phyloP scores from a whole-genome alignment of 2,329 filamentous ascomycete genomes.

The Elsinoe perseae region DNA sequence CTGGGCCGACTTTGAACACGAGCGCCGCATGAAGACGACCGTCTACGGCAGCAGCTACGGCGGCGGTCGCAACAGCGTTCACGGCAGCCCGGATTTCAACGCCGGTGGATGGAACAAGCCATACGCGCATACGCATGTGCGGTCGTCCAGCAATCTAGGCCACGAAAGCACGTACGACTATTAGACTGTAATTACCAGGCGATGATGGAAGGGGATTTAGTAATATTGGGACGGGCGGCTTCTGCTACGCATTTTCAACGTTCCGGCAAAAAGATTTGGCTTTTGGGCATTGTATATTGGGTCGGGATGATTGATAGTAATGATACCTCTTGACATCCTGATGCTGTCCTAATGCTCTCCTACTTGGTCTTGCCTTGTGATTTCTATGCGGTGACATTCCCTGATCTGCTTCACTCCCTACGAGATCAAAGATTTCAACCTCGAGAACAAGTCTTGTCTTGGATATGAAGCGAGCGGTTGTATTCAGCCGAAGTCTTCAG shows the following conservation, averaged over 20 bases:
- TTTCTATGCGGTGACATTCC: too few relatives aligned
- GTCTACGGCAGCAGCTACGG: not conserved
- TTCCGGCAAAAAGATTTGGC: not conserved
- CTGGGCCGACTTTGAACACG: conserved; percentile 92
- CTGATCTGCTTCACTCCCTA: too few relatives aligned
- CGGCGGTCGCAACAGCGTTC: conserved; percentile 4
- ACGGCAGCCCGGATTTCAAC: conserved; percentile 8
- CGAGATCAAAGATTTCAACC: too few relatives aligned
- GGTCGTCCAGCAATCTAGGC: conserved; percentile 2
- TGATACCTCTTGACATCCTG: conserved; percentile 8
- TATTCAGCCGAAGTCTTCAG: too few relatives aligned
- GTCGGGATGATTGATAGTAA: conserved; percentile 9
- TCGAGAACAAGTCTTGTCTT: too few relatives aligned
- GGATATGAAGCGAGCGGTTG: too few relatives aligned
- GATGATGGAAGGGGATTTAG: not conserved
- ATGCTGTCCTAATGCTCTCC: too few relatives aligned
- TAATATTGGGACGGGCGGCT: conserved; percentile 1
- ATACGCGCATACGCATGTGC: not conserved
- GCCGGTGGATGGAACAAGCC: conserved; percentile 9
- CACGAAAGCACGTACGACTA: conserved; percentile 12
- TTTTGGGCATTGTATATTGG: conserved; percentile 6
- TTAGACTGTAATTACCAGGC: conserved; percentile 10
- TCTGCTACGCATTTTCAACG: not conserved
- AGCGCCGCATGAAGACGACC: conserved; percentile 23
- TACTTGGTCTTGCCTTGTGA: not conserved